Evolutionary conservation across 768 basidiomycete species (phyloP), one percentile per base, ranked within the genome.

Genomic region (Gymnopilus dilepis): DNA sequence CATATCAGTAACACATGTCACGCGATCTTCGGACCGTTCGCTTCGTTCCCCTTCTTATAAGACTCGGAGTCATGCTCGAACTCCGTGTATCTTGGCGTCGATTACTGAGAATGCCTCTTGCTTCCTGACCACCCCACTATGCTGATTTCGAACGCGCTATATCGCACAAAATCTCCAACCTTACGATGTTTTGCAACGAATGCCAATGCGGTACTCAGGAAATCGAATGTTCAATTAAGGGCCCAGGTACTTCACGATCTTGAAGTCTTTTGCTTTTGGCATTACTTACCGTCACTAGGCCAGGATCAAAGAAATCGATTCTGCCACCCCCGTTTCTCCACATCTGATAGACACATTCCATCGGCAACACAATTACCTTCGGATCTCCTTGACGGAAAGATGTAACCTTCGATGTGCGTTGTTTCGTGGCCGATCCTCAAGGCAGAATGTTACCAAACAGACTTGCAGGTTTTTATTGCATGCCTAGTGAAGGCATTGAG

Each of bases 381-480:
- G 94, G 31, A 94, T 95, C 55, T 92, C 90, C 1, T 76, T 95
- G 34, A 95, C 94, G 0, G 94, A 95, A 73, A 80, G 85, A 61
- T 96, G 94, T 75, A 96, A 95, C 77, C 78, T 96, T 58, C 84
- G 94, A 75, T 95, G 94, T 91, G 63, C 33, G 77, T 68, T 11
- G 15, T 33, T 31, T 19, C 6, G 47, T 13, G n/a, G 28, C n/a
- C 21, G 47, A 28, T 42, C 21, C n/a, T 8, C 13, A 31, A 37
- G 26, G 33, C 63, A 66, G 65, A 15, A 43, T 13, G 15, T 57
- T 19, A 41, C 21, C 8, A 7, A 11, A 12, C 21, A 7, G 12
- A 12, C 21, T 15, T 37, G 50, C 67, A 95, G 92, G 93, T 67
- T 94, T 94, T 68, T 96, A 96, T 71, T 95, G 93, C 69, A 96